phyloP scores from a whole-genome alignment of 2,329 filamentous ascomycete species.

The Fonsecaea pedrosoi region DNA sequence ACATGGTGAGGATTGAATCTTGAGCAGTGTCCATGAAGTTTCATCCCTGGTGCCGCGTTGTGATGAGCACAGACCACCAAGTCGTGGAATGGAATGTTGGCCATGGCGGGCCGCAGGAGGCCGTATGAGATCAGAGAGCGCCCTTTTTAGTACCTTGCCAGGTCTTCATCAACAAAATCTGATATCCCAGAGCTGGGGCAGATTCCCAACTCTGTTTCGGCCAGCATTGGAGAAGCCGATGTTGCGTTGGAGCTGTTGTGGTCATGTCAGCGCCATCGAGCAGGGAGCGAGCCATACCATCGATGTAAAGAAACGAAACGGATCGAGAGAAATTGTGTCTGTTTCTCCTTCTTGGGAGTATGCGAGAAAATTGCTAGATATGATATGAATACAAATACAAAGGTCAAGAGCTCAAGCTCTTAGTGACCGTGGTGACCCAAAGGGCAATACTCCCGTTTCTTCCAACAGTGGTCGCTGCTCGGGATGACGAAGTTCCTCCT shows the following conservation, averaged over 20 bases:
- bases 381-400: neutral
- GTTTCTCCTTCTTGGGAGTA: neutral
- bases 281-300: neutral
- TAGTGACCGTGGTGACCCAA: neutral
- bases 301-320: neutral
- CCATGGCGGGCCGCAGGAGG: neutral
- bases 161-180: too few relatives aligned
- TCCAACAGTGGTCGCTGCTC: neutral
- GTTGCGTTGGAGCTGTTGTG: neutral
- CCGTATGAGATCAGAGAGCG: neutral
- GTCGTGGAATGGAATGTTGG: slow-evolving; percentile 28
- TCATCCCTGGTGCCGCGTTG: slow-evolving; percentile 25
- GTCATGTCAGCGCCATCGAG: neutral
- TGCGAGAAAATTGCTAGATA: neutral
- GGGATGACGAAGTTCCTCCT: neutral
- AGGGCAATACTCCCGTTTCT: neutral
- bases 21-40: neutral
- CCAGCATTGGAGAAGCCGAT: neutral
- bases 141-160: neutral
- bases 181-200: too few relatives aligned
- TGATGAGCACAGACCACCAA: slow-evolving; percentile 29
- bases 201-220: neutral
- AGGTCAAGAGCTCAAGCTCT: neutral
- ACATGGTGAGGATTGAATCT: neutral
- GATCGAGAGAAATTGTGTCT: neutral